Conservation (phyloP, 768 basidiomycete genomes). For the Holtermanniella nyarrowii region DNA sequence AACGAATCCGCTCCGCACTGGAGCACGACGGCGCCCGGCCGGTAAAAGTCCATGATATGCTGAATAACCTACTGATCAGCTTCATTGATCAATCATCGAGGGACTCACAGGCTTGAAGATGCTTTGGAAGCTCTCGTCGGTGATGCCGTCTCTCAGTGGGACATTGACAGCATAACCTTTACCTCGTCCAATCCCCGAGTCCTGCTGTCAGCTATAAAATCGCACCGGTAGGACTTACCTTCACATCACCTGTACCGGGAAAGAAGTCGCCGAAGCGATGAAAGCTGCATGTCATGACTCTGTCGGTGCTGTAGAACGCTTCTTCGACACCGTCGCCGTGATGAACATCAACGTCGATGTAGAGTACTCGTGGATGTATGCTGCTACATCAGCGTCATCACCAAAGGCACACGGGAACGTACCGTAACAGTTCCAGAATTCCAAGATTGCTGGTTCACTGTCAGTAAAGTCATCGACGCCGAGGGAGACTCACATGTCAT, state of each 20-base stretch:
- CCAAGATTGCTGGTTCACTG: constrained; percentile 67
- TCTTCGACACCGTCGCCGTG: constrained; percentile 99
- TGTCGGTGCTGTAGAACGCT: constrained; percentile 92
- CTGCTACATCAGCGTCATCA: constrained; percentile 7
- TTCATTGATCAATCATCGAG: background rate
- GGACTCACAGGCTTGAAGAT: constrained; percentile 81
- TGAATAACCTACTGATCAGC: constrained; percentile 56
- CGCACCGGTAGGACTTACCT: constrained; percentile 14
- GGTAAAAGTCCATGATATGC: constrained; percentile 75
- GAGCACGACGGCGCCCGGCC: constrained; percentile 74
- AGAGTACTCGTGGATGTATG: constrained; percentile 65
- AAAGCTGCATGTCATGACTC: constrained; percentile 94
- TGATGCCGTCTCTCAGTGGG: constrained; percentile 86
- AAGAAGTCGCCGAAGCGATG: constrained; percentile 97
- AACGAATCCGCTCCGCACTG: constrained; percentile 96
- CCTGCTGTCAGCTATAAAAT: constrained; percentile 43
- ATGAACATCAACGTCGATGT: constrained; percentile 96
- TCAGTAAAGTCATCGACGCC: constrained; percentile 2
- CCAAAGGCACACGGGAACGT: background rate
- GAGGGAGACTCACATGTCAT: constrained; percentile 43
- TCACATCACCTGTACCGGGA: constrained; percentile 73
- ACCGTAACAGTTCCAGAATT: constrained; percentile 83
- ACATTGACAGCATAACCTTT: constrained; percentile 86
- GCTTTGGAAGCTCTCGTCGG: constrained; percentile 71
- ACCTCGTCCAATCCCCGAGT: constrained; percentile 66